Evolutionary conservation across 1,284 basidiomycete species (phyloP).

Genomic region (Ustilago loliicola): DNA sequence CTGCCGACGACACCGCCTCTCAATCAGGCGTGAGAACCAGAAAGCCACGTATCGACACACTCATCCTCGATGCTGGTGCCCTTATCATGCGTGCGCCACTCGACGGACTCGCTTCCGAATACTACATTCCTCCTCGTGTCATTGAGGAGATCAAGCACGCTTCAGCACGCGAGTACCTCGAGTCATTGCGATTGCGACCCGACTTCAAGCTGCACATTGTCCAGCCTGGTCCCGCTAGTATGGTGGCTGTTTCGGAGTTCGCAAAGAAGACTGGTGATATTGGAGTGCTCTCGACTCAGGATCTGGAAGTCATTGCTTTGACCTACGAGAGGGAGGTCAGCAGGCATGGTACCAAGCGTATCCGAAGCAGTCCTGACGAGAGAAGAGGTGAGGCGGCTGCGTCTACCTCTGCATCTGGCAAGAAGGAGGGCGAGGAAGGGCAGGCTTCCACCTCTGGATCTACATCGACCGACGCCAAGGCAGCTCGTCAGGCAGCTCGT

Average conservation of each 20-base stretch:
- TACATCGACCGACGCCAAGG: conserved; percentile 13
- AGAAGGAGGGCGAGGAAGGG: conserved; percentile 8
- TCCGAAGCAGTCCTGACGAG: conserved; percentile 73
- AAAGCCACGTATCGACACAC: conserved; percentile 59
- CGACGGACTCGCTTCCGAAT: conserved; percentile 61
- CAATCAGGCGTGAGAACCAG: conserved; percentile 30
- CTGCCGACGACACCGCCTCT: conserved; percentile 10
- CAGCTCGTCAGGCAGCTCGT: conserved; percentile 36
- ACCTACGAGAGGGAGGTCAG: conserved; percentile 82
- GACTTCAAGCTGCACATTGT: conserved; percentile 63
- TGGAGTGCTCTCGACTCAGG: conserved; percentile 88
- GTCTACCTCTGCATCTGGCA: background rate
- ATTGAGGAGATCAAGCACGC: conserved; percentile 68
- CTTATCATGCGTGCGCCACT: conserved; percentile 65
- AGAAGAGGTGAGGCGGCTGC: conserved; percentile 49
- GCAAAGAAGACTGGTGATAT: conserved; percentile 98
- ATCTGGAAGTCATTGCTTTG: conserved; percentile 90
- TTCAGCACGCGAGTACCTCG: conserved; percentile 63
- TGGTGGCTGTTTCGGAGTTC: conserved; percentile 81
- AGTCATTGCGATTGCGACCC: conserved; percentile 56
- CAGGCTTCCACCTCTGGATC: conserved; percentile 19
- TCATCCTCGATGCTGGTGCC: conserved; percentile 68
- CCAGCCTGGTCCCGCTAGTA: conserved; percentile 62
- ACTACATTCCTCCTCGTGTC: conserved; percentile 64
- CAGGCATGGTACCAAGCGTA: conserved; percentile 73